These are phyloP conservation scores for Phascolomyces articulosus DNA, from an alignment of 371 early-diverging fungal genomes.

Conservation along the genomic window DNA sequence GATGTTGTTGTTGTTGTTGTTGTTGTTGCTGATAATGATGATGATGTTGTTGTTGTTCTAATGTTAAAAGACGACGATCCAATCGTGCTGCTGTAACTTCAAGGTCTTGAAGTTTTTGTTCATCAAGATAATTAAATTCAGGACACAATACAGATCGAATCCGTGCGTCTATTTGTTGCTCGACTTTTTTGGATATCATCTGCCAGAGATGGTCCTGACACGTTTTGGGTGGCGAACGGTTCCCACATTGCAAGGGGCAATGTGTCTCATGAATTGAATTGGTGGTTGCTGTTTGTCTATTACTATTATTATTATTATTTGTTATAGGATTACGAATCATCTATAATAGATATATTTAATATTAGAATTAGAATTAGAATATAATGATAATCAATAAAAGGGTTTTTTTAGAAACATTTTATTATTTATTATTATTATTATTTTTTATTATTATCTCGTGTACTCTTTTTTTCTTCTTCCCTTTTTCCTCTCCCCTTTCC, in stretches of 20 bases:
- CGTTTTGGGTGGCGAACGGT: not conserved
- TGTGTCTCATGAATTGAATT: not conserved
- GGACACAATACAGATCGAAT: constrained; percentile 3
- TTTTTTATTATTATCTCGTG: too few relatives aligned
- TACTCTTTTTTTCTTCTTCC: too few relatives aligned
- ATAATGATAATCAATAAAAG: too few relatives aligned
- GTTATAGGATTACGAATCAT: too few relatives aligned
- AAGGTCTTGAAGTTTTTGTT: constrained; percentile 4
- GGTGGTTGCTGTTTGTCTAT: too few relatives aligned
- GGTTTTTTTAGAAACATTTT: too few relatives aligned
- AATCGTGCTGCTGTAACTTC: constrained; percentile 8
- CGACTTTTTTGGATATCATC: constrained; percentile 1
- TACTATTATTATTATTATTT: too few relatives aligned
- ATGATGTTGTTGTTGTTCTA: constrained; percentile 3
- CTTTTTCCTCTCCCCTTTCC: too few relatives aligned
- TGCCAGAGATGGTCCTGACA: constrained; percentile 10
- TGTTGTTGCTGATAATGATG: not conserved
- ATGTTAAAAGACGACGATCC: constrained; percentile 6
- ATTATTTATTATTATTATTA: too few relatives aligned
- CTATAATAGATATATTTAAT: too few relatives aligned
- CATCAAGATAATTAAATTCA: not conserved
- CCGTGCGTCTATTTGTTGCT: constrained; percentile 5
- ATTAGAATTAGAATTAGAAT: too few relatives aligned
- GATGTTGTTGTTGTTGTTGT: not conserved
- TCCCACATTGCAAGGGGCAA: constrained; percentile 1